Evolutionary conservation across 768 basidiomycete species (phyloP).

Genomic region (Leccinum sublutescens): DNA sequence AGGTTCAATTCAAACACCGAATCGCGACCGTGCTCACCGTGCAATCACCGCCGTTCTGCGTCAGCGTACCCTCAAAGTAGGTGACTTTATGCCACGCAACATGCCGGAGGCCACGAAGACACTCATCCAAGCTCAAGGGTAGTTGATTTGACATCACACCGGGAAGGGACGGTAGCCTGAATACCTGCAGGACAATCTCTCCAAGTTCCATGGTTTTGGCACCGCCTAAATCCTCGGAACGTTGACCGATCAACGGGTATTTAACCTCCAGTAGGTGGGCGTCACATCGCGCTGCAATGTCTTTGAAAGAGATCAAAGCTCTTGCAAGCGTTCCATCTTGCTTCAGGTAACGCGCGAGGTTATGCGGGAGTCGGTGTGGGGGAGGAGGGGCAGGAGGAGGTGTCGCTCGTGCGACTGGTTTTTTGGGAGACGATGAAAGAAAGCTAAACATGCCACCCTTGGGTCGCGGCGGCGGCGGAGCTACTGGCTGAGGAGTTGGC

Average conservation of each 20-base stretch:
- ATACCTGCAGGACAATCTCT: slow-evolving; percentile 86
- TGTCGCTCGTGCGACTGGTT: slow-evolving; percentile 50
- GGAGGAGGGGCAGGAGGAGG: slow-evolving; percentile 34
- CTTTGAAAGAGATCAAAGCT: slow-evolving; percentile 86
- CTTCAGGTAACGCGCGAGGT: slow-evolving; percentile 79
- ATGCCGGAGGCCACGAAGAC: slow-evolving; percentile 81
- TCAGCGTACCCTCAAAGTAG: slow-evolving; percentile 89
- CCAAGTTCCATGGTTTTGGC: slow-evolving; percentile 74
- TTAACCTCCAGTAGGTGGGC: slow-evolving; percentile 80
- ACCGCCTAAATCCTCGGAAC: slow-evolving; percentile 49
- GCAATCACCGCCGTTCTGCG: slow-evolving; percentile 93
- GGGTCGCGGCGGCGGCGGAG: slow-evolving; percentile 48
- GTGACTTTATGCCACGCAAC: slow-evolving; percentile 94
- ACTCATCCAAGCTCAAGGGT: slow-evolving; percentile 92
- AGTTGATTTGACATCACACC: slow-evolving; percentile 74
- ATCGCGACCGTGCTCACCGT: slow-evolving; percentile 49
- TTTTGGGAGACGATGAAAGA: slow-evolving; percentile 71
- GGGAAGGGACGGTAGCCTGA: slow-evolving; percentile 86
- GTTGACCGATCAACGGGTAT: slow-evolving; percentile 79
- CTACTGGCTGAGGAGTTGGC: slow-evolving; percentile 36
- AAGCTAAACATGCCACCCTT: slow-evolving; percentile 71
- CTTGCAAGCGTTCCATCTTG: slow-evolving; percentile 87
- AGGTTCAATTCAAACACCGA: neutral
- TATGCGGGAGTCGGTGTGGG: slow-evolving; percentile 58
- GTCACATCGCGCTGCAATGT: slow-evolving; percentile 80